A percentile compares a stretch with the other conserved stretches of the same genome.
Conservation (phyloP, 352 stramenopile genomes). For the Pythium brachiatum region DNA sequence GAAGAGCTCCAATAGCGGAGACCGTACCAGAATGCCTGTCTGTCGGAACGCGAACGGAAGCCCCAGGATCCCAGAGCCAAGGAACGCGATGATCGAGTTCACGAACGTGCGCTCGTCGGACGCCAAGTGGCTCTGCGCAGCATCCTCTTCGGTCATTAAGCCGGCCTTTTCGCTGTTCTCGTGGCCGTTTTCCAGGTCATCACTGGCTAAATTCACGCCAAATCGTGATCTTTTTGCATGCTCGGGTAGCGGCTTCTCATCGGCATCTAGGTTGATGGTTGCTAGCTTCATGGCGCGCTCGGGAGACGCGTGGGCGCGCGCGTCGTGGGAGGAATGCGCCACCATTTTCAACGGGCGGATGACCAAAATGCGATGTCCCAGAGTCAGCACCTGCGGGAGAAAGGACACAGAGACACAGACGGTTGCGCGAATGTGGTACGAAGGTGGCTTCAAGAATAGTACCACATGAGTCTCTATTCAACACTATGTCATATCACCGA, state of each 20-base stretch:
- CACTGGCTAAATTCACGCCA: neutral
- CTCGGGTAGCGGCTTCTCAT: neutral
- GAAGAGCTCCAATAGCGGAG: neutral
- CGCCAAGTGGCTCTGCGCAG: slow-evolving; percentile 30
- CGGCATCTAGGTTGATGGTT: slow-evolving; percentile 5
- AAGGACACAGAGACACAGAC: neutral
- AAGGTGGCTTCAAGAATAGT: neutral
- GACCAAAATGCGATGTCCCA: neutral
- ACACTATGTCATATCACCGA: neutral
- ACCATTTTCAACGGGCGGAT: slow-evolving; percentile 2
- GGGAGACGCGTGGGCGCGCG: neutral
- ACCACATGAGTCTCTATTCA: neutral
- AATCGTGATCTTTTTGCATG: neutral
- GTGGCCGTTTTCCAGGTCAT: slow-evolving; percentile 13
- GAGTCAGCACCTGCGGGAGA: slow-evolving; percentile 6
- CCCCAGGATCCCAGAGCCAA: slow-evolving; percentile 89
- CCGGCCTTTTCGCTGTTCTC: slow-evolving; percentile 15
- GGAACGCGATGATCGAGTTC: slow-evolving; percentile 90
- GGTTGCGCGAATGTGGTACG: neutral
- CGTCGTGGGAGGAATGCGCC: slow-evolving; percentile 1
- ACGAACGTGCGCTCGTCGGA: slow-evolving; percentile 65
- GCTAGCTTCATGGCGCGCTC: slow-evolving; percentile 3
- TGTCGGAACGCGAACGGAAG: slow-evolving; percentile 89
- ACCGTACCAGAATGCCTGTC: slow-evolving; percentile 76
- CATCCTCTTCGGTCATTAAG: slow-evolving; percentile 5